phyloP scores from a whole-genome alignment of 1,139 yeast species.

The Candida mesenterica region DNA sequence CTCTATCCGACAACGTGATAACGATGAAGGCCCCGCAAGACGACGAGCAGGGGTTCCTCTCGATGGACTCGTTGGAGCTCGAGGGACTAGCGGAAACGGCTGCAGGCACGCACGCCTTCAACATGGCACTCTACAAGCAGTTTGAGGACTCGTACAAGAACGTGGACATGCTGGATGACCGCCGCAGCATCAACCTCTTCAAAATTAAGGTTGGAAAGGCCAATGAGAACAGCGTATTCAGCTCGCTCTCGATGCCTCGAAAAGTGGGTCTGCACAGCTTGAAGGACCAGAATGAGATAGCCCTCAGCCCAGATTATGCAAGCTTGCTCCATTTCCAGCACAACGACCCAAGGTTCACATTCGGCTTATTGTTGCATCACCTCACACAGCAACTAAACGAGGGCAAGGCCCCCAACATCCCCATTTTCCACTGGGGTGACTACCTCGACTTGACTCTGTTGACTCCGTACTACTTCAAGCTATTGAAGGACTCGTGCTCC shows the following conservation, averaged over 20 bases:
- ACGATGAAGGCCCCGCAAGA: not conserved
- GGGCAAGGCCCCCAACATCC: conserved; percentile 11
- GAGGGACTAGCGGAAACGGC: not conserved
- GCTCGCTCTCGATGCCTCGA: not conserved
- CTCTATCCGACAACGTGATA: conserved; percentile 2
- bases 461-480: conserved; percentile 17
- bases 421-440: conserved; percentile 40
- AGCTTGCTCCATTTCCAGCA: conserved; percentile 15
- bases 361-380: conserved; percentile 25
- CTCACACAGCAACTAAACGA: conserved; percentile 10
- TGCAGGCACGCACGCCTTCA: not conserved
- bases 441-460: conserved; percentile 30
- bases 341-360: conserved; percentile 36
- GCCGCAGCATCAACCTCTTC: not conserved
- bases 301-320: not conserved
- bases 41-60: not conserved
- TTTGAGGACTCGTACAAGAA: not conserved
- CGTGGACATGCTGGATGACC: not conserved
- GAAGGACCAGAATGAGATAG: not conserved
- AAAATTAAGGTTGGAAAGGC: not conserved
- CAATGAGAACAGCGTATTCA: not conserved
- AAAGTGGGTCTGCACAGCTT: not conserved
- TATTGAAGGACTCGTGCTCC: conserved; percentile 21
- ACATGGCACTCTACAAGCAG: not conserved
- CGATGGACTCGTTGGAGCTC: not conserved